Evolutionary conservation across 73 alveolate genomes (phyloP), one percentile per base, ranked within the genome.

Genomic region (Stentor roeselii): DNA sequence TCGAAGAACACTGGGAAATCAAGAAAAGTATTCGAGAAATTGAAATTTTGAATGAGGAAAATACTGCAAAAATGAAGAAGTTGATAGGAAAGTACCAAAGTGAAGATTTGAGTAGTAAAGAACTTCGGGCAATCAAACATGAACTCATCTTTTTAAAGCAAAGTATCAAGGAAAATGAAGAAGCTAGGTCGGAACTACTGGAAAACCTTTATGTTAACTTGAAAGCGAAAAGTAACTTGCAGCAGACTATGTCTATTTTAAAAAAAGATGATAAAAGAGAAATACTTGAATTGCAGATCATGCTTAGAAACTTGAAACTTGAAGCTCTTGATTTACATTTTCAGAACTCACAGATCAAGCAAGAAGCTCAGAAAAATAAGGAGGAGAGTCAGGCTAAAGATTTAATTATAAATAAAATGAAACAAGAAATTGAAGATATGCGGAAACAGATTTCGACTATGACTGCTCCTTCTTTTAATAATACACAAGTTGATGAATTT

Each of bases 281-380:
- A 36, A 41, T 84, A n/a, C 61, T 84, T 37, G 90, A 84, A 50
- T 15, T 84, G 59, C 86, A 84, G 78, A 84, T 84, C 60, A 82
- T 32, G 3, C 50, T 84, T 80, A 84, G 90, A 59, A 84, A 84
- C 80, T 58, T 84, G 21, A 84, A 84, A 75, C 59, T 84, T 3
- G 90, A 84, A 3, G 75, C 60, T 34, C 36, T 74, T 0, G 90
- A 84, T 39, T 82, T 84, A 30, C 60, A 84, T 40, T 36, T 84
- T 3, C 86, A 84, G 36, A 84, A 84, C 42, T 31, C 83, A n/a
- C 61, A 40, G 30, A 84, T 84, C 35, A 84, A 39, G 11, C 50
- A 75, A 75, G 75, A 78, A 76, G 86, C 83, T 67, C 42, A 35
- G 60, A 38, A 74, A 75, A 11, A 74, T 36, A 38, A 50, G 3